Evolutionary conservation across 75 land plant species (phyloP), one percentile per base, ranked within the genome.

Genomic region (Picea glauca): DNA sequence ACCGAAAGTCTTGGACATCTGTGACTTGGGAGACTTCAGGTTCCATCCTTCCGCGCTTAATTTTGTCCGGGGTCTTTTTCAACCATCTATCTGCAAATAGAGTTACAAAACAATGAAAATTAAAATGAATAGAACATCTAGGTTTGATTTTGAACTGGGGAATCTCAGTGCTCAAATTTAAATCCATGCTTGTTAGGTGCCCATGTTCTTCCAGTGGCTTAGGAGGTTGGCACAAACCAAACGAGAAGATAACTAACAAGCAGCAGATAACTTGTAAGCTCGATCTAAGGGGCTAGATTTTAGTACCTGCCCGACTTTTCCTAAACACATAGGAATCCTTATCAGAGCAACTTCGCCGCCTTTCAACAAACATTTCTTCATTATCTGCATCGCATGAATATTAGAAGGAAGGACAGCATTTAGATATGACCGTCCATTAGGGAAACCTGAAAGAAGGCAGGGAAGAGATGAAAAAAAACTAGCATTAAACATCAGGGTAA

Each of bases 1-100:
- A 90, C 93, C 85, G 84, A 62, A 82, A 77, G 30, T 91, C 87
- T 57, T 91, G 93, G 38, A 86, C 85, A 86, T 91, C 88, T 31
- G 79, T 83, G 56, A 86, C 77, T 61, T 84, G 81, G 63, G 88
- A 79, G 35, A 75, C 59, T 14, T 91, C 87, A 62, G 83, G 61
- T 78, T 88, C 79, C 57, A 78, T 76, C 68, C 77, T 88, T 18
- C 81, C 80, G 61, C 77, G 82, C 58, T 81, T 83, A 18, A 56
- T 35, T 31, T 79, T 79, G 60, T 84, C 89, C 2, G 82, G 26
- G 40, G 72, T 80, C 78, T 78, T 86, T 66, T 78, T 84, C 18
- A 15, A 21, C 33, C 78, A 60, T 82, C 82, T 80, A 61, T 88
- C 93, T 88, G 83, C 21, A 21, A 12, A 54, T 9, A 30, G 20